Evolutionary conservation across 139 green algal genomes (phyloP), one percentile per base, ranked within the genome.

Genomic region (Chlorella vulgaris): DNA sequence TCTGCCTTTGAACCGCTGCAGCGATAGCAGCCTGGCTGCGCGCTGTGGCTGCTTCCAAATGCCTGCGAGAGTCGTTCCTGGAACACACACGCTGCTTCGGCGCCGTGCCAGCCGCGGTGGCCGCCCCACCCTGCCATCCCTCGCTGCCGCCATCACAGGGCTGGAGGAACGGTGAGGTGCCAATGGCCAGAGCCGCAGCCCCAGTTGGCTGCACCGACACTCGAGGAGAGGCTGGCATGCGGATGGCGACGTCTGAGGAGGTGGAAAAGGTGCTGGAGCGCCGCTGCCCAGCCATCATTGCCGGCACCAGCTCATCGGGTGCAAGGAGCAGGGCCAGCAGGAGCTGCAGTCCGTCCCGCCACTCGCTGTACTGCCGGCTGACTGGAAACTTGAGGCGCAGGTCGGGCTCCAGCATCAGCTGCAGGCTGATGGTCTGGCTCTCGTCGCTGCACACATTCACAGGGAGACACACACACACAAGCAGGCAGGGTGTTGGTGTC

Each of bases 371-470:
- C 8, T 68, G 76, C 19, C 60, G 47, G 1, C 5, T 22, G 62
- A 80, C 42, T 43, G 65, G 43, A 43, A 87, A 90, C 35, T 71
- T 71, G 28, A 90, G 81, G 33, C 68, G 60, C 43, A 91, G 81
- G 69, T 91, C 87, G 19, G 84, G 85, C 39, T 91, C 87, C 43
- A 90, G 26, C 1, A 84, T 69, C 36, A 91, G 84, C 7, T 47
- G 53, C 6, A 91, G 77, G 1, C 53, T 84, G 47, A 91, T 85
- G 29, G 82, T 87, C 19, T 87, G 53, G 29, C 76, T 68, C 18
- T 85, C 75, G 4, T 81, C 73, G 36, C 83, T 83, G 26, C 73
- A 53, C 3, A 35, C 7, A 42, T 8, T 39, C 42, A 24, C 24
- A 22, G 55, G 58, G 24, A 24, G 69, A 8, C n/a, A n/a, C n/a